Evolutionary conservation across 768 basidiomycete species (phyloP).

Genomic region (Boletus patriciae): DNA sequence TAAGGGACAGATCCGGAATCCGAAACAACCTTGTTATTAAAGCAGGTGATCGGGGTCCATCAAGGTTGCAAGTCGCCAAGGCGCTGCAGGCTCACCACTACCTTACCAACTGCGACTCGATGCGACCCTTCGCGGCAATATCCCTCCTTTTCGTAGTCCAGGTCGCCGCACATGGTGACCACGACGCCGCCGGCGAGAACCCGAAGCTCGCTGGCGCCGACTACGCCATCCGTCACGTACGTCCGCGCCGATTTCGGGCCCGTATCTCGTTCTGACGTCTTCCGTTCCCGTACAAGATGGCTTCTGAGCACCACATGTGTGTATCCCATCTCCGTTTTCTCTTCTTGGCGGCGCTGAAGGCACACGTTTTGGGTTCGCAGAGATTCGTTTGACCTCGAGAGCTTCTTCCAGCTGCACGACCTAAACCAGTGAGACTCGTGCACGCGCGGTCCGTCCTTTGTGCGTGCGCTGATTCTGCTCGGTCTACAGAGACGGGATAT

Average conservation of each 20-base stretch:
- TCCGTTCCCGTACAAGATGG: slow-evolving; percentile 65
- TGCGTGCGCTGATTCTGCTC: not conserved
- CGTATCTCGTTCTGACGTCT: slow-evolving; percentile 11
- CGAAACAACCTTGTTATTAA: no score
- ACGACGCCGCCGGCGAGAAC: slow-evolving; percentile 56
- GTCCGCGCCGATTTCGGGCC: slow-evolving; percentile 34
- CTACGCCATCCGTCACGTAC: slow-evolving; percentile 90
- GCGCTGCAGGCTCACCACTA: not conserved
- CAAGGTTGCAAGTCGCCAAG: not conserved
- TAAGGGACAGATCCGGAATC: no score
- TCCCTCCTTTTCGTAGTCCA: slow-evolving; percentile 35
- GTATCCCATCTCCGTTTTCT: slow-evolving; percentile 13
- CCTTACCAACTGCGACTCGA: slow-evolving; percentile 28
- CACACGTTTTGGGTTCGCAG: slow-evolving; percentile 38
- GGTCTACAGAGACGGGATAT: slow-evolving; percentile 65
- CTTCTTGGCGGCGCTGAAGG: not conserved
- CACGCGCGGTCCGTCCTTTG: not conserved
- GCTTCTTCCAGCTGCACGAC: slow-evolving; percentile 97
- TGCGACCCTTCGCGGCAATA: slow-evolving; percentile 50
- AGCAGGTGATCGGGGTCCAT: slow-evolving; percentile 25
- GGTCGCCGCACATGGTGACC: slow-evolving; percentile 60
- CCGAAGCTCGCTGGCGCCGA: slow-evolving; percentile 48
- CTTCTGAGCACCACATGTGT: slow-evolving; percentile 85
- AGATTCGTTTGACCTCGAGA: slow-evolving; percentile 76
- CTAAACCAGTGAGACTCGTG: slow-evolving; percentile 62